A percentile compares a stretch with the other conserved stretches of the same genome.
phyloP scores from a whole-genome alignment of 805 yeast species.

The Wickerhamomyces strasburgensis region DNA sequence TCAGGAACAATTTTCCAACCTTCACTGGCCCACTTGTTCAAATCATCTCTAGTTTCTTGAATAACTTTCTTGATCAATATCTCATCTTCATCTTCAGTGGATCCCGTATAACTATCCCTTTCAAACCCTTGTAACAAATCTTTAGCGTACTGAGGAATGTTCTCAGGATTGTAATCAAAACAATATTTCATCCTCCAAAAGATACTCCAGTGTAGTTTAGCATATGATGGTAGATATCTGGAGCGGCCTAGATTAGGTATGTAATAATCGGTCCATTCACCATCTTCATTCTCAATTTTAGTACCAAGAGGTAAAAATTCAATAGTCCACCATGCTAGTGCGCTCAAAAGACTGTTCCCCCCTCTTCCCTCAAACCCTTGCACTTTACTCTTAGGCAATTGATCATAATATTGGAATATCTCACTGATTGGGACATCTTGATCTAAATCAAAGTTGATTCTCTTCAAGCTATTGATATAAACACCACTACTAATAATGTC shows the following conservation, averaged over 20 bases:
- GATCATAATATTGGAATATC: constrained; percentile 10
- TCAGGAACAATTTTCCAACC: constrained; percentile 32
- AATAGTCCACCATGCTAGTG: constrained; percentile 54
- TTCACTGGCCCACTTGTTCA: constrained; percentile 26
- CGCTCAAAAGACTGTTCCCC: constrained; percentile 19
- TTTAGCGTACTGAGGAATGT: constrained; percentile 35
- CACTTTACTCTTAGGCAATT: constrained; percentile 23
- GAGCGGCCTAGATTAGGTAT: constrained; percentile 53
- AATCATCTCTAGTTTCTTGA: constrained; percentile 12
- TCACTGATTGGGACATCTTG: constrained; percentile 4
- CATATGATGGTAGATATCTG: constrained; percentile 44
- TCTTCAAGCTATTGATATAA: constrained; percentile 14
- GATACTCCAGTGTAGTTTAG: constrained; percentile 59
- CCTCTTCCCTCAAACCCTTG: constrained; percentile 37
- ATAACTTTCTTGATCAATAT: constrained; percentile 9
- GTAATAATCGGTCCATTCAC: constrained; percentile 46
- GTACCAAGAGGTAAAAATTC: constrained; percentile 58
- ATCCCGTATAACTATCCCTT: not conserved
- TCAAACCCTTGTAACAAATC: constrained; percentile 19
- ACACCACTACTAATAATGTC: constrained; percentile 16
- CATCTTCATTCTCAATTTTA: constrained; percentile 40
- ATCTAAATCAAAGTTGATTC: constrained; percentile 9
- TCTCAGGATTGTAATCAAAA: constrained; percentile 40
- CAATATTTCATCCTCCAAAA: constrained; percentile 48
- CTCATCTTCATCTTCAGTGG: constrained; percentile 6